Evolutionary conservation across 1,284 basidiomycete genomes (phyloP).

Genomic region (Rhodotorula mucilaginosa): DNA sequence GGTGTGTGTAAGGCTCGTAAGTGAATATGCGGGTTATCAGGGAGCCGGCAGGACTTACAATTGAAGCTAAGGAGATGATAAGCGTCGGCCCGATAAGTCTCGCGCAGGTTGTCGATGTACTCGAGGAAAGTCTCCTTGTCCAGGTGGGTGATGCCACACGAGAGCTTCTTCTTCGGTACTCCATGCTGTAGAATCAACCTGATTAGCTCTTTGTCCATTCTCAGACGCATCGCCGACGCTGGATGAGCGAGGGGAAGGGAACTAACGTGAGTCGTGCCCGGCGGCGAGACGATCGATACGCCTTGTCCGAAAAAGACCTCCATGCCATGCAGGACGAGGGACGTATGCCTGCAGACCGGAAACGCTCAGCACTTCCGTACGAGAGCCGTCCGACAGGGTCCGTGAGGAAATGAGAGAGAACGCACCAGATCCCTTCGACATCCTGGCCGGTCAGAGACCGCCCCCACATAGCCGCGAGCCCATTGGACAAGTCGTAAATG

Average conservation of each 20-base stretch:
- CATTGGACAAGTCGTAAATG: conserved; percentile 29
- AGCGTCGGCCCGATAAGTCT: conserved; percentile 46
- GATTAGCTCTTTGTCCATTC: background rate
- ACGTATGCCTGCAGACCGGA: conserved; percentile 48
- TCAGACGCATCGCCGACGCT: background rate
- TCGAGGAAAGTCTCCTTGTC: conserved; percentile 49
- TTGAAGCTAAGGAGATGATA: conserved; percentile 50
- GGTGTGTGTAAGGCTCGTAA: background rate
- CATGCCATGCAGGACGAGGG: conserved; percentile 47
- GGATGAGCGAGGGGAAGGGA: too few relatives aligned
- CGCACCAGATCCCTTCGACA: conserved; percentile 32
- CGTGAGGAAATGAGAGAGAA: background rate
- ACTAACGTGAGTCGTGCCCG: conserved; percentile 40
- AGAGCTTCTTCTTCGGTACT: conserved; percentile 44
- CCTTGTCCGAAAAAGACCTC: conserved; percentile 52
- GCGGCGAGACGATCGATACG: conserved; percentile 42
- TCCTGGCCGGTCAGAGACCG: conserved; percentile 7
- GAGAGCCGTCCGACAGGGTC: background rate
- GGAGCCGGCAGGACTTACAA: conserved; percentile 26
- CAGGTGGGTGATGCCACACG: conserved; percentile 47
- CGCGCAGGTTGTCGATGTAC: conserved; percentile 40
- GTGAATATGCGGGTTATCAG: background rate
- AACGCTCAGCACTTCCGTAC: background rate
- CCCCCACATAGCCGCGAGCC: conserved; percentile 16
- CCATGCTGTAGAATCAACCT: conserved; percentile 44